These are phyloP conservation scores for Kondoa subrosea DNA, from an alignment of 768 basidiomycete species.

Conservation along the genomic window DNA sequence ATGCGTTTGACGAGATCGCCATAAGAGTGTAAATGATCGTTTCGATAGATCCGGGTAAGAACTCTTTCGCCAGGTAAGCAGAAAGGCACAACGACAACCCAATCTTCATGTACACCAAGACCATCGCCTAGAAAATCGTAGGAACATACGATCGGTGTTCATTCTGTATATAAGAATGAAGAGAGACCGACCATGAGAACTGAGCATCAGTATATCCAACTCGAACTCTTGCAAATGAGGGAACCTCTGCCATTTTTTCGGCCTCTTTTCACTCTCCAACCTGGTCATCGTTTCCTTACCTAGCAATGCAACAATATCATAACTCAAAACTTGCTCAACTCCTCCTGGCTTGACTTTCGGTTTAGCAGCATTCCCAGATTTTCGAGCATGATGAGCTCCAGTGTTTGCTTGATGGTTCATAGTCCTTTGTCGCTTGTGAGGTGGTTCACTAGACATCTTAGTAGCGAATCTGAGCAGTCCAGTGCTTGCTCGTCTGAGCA, in stretches of 20 bases:
- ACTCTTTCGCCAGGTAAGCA: slow-evolving; percentile 68
- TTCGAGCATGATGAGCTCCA: neutral
- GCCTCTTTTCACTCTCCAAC: slow-evolving; percentile 24
- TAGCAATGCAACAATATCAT: slow-evolving; percentile 52
- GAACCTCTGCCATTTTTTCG: slow-evolving; percentile 40
- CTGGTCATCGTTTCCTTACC: slow-evolving; percentile 41
- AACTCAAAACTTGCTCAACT: slow-evolving; percentile 36
- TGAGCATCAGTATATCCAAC: slow-evolving; percentile 48
- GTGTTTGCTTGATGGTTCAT: neutral
- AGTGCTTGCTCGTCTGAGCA: too few species aligned
- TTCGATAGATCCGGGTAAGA: slow-evolving; percentile 52
- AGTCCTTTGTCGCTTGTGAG: neutral
- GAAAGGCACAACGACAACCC: slow-evolving; percentile 72
- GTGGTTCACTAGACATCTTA: neutral
- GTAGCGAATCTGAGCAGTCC: too few species aligned
- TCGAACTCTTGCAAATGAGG: slow-evolving; percentile 42
- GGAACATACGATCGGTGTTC: neutral
- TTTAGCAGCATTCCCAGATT: slow-evolving; percentile 4
- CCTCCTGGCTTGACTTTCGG: slow-evolving; percentile 23
- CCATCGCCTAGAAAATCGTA: slow-evolving; percentile 52
- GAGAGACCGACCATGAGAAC: slow-evolving; percentile 44
- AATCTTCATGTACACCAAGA: slow-evolving; percentile 46
- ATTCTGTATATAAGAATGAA: slow-evolving; percentile 23
- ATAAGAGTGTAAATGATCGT: slow-evolving; percentile 49
- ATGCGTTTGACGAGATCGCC: slow-evolving; percentile 57